phyloP scores from a whole-genome alignment of 1,284 basidiomycete species.

The Afroboletus lepidellus region DNA sequence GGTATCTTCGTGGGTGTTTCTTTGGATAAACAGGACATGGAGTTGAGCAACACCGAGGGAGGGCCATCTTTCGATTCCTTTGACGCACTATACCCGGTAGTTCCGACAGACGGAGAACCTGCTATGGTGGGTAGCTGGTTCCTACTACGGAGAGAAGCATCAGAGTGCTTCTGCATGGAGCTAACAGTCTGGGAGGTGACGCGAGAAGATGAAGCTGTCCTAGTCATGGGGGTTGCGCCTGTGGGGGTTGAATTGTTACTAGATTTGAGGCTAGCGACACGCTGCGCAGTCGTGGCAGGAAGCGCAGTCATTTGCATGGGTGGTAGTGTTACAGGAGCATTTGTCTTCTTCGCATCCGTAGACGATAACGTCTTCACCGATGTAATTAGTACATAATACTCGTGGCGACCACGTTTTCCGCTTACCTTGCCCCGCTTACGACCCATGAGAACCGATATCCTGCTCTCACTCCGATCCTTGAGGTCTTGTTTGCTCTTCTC shows the following conservation, averaged over 20 bases:
- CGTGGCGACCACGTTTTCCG: constrained; percentile 16
- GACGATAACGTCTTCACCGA: constrained; percentile 76
- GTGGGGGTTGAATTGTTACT: constrained; percentile 43
- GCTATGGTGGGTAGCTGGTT: constrained; percentile 84
- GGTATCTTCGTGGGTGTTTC: constrained; percentile 94
- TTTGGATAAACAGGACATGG: constrained; percentile 55
- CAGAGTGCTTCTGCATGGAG: constrained; percentile 79
- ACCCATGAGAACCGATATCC: constrained; percentile 85
- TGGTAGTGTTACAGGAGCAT: constrained; percentile 67
- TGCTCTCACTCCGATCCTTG: constrained; percentile 80
- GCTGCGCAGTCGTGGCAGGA: constrained; percentile 73
- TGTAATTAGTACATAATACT: constrained; percentile 15
- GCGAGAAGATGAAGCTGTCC: constrained; percentile 55
- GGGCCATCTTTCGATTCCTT: constrained; percentile 59
- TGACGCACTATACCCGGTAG: constrained; percentile 45
- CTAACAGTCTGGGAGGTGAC: constrained; percentile 73
- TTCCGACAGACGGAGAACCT: constrained; percentile 84
- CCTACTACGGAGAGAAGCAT: constrained; percentile 71
- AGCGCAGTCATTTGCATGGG: constrained; percentile 87
- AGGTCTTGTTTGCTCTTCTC: constrained; percentile 72
- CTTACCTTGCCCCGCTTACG: constrained; percentile 89
- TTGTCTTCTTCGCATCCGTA: constrained; percentile 70
- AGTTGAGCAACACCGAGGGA: constrained; percentile 50
- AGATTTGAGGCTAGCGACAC: constrained; percentile 74
- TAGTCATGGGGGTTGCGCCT: constrained; percentile 38